Conservation (phyloP, 2,329 filamentous ascomycete genomes). For the Cercospora sp. region DNA sequence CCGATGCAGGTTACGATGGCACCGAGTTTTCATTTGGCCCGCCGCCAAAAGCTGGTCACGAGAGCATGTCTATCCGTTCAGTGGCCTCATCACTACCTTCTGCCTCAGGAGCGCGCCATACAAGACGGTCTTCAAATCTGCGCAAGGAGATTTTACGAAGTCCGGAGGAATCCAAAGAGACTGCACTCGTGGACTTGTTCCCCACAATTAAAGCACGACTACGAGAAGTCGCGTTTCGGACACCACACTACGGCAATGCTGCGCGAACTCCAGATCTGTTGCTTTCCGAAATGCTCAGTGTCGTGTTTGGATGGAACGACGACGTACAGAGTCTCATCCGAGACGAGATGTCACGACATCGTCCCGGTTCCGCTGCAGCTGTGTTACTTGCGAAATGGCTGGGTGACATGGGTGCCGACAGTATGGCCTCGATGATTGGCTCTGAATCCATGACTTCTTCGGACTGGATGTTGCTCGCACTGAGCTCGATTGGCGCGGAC, state of each 20-base stretch:
- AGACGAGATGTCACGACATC: constrained; percentile 78
- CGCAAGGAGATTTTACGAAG: constrained; percentile 79
- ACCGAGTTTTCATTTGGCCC: constrained; percentile 44
- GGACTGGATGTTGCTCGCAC: constrained; percentile 94
- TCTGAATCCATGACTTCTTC: constrained; percentile 87
- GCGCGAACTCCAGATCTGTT: constrained; percentile 66
- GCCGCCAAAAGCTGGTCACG: constrained; percentile 35
- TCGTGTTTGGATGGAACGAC: constrained; percentile 92
- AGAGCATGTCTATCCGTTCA: constrained; percentile 49
- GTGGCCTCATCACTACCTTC: constrained; percentile 48
- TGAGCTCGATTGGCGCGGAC: constrained; percentile 76
- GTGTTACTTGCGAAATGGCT: constrained; percentile 92
- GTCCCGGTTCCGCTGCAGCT: constrained; percentile 70
- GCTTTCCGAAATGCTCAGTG: constrained; percentile 83
- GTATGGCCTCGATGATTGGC: constrained; percentile 72
- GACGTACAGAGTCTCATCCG: constrained; percentile 78
- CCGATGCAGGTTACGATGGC: constrained; percentile 36
- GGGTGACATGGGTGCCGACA: constrained; percentile 77
- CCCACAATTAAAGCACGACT: constrained; percentile 79
- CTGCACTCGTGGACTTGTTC: constrained; percentile 71
- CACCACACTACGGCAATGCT: constrained; percentile 56
- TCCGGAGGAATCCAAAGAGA: constrained; percentile 66
- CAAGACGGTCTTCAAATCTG: constrained; percentile 64
- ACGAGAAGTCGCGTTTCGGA: constrained; percentile 78
- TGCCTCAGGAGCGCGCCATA: constrained; percentile 20